phyloP scores from a whole-genome alignment of 805 yeast genomes.

The Torulaspora indica region DNA sequence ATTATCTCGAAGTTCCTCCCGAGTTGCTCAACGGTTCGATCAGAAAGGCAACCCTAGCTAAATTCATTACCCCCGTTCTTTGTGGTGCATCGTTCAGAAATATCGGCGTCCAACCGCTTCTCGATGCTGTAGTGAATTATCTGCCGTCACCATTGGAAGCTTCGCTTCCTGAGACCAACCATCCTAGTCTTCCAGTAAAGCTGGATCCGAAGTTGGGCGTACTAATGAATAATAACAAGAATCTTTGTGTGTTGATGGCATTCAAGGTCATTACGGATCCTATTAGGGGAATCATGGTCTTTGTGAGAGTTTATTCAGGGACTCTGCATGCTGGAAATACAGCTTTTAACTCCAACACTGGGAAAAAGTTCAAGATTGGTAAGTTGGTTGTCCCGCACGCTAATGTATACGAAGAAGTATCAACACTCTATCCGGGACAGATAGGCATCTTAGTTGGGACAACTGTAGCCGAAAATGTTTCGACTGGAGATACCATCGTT shows the following conservation, averaged over 20 bases:
- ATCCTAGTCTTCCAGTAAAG: conserved; percentile 31
- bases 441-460: conserved; percentile 64
- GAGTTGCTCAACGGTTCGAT: conserved; percentile 54
- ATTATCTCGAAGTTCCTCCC: conserved; percentile 62
- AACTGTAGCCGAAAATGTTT: conserved; percentile 49
- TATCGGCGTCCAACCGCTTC: conserved; percentile 89
- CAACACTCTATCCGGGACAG: conserved; percentile 62
- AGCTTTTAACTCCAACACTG: conserved; percentile 65
- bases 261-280: conserved; percentile 89
- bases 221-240: conserved; percentile 51
- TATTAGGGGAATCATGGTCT: conserved; percentile 75
- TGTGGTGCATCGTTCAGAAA: conserved; percentile 92
- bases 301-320: conserved; percentile 86
- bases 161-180: conserved; percentile 44
- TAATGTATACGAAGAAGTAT: conserved; percentile 70
- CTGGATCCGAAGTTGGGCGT: conserved; percentile 45
- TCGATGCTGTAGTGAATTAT: conserved; percentile 75
- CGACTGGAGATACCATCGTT: conserved; percentile 88
- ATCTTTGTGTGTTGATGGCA: conserved; percentile 72
- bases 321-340: conserved; percentile 56
- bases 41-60: conserved; percentile 54
- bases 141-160: conserved; percentile 79
- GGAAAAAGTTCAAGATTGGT: conserved; percentile 58
- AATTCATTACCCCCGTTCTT: conserved; percentile 66
- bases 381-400: conserved; percentile 84